Evolutionary conservation across 768 basidiomycete genomes (phyloP).

Genomic region (Amanita inopinata): DNA sequence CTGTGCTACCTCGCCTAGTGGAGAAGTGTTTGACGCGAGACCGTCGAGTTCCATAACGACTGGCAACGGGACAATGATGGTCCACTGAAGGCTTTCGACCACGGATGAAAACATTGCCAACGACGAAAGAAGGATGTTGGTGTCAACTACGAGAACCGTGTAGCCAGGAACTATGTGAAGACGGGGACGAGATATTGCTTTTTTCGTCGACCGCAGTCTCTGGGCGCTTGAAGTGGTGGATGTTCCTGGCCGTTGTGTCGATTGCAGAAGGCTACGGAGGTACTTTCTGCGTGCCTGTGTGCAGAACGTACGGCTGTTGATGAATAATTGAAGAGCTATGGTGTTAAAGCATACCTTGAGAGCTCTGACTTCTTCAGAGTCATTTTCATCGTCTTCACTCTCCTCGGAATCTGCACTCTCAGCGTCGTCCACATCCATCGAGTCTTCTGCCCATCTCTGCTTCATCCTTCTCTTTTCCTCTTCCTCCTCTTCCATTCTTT

Average conservation of each 20-base stretch:
- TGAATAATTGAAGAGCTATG: slow-evolving; percentile 8
- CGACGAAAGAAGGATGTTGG: slow-evolving; percentile 87
- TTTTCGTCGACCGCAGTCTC: slow-evolving; percentile 19
- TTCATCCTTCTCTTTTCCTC: slow-evolving; percentile 59
- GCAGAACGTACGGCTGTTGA: slow-evolving; percentile 13
- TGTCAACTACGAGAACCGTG: slow-evolving; percentile 86
- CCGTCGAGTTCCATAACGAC: slow-evolving; percentile 97
- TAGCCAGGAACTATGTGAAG: slow-evolving; percentile 72
- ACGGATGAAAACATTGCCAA: slow-evolving; percentile 63
- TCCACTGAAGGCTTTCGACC: slow-evolving; percentile 78
- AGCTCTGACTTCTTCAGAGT: slow-evolving; percentile 65
- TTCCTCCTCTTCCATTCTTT: slow-evolving; percentile 51
- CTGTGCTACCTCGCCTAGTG: slow-evolving; percentile 67
- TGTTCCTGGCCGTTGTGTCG: slow-evolving; percentile 25
- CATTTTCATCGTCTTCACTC: slow-evolving; percentile 46
- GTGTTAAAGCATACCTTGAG: slow-evolving; percentile 55
- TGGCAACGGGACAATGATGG: slow-evolving; percentile 82
- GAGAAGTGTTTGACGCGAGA: slow-evolving; percentile 50
- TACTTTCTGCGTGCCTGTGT: slow-evolving; percentile 64
- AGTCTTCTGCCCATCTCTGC: slow-evolving; percentile 53
- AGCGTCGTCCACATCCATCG: slow-evolving; percentile 62
- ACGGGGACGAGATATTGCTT: slow-evolving; percentile 25
- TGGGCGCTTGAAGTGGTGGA: slow-evolving; percentile 19
- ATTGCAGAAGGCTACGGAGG: slow-evolving; percentile 56
- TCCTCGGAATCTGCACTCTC: slow-evolving; percentile 36